Evolutionary conservation across 1,284 basidiomycete species (phyloP).

Genomic region (Cutaneotrichosporon cutaneum): DNA sequence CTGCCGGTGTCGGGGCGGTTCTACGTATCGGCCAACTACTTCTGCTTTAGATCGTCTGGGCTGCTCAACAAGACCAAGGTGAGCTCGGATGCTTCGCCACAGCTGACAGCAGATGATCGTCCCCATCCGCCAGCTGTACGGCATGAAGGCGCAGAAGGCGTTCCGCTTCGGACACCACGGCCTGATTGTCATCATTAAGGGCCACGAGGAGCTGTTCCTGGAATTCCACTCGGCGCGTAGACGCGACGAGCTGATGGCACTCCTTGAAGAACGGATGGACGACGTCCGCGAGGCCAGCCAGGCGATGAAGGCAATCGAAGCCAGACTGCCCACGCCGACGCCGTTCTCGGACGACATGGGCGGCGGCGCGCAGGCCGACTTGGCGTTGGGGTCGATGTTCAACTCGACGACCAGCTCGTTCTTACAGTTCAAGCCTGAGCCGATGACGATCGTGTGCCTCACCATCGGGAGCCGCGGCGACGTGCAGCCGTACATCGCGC

Average conservation of each 20-base stretch:
- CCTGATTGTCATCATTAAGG: slow-evolving; percentile 83
- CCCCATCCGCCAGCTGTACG: slow-evolving; percentile 81
- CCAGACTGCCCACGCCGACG: background rate
- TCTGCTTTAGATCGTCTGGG: slow-evolving; percentile 84
- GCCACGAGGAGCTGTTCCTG: slow-evolving; percentile 95
- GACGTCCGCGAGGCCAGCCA: slow-evolving; percentile 50
- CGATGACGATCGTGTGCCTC: slow-evolving; percentile 83
- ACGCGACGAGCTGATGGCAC: slow-evolving; percentile 68
- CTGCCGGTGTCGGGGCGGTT: slow-evolving; percentile 81
- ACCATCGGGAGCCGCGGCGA: slow-evolving; percentile 70
- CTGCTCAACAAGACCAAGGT: slow-evolving; percentile 76
- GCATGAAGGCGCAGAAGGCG: slow-evolving; percentile 78
- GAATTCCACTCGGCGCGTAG: slow-evolving; percentile 80
- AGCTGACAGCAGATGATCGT: slow-evolving; percentile 74
- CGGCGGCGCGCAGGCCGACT: background rate
- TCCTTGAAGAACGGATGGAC: slow-evolving; percentile 79
- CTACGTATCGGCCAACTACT: slow-evolving; percentile 80
- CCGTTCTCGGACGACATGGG: slow-evolving; percentile 10
- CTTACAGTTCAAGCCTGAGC: slow-evolving; percentile 86
- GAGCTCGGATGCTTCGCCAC: slow-evolving; percentile 29
- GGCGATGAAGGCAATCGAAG: slow-evolving; percentile 13
- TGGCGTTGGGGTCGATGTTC: slow-evolving; percentile 64
- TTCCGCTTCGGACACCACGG: slow-evolving; percentile 86
- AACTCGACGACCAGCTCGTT: slow-evolving; percentile 89
- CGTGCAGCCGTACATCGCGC: slow-evolving; percentile 57